Evolutionary conservation across 805 yeast genomes (phyloP).

Genomic region (Zygoascus ofunaensis): DNA sequence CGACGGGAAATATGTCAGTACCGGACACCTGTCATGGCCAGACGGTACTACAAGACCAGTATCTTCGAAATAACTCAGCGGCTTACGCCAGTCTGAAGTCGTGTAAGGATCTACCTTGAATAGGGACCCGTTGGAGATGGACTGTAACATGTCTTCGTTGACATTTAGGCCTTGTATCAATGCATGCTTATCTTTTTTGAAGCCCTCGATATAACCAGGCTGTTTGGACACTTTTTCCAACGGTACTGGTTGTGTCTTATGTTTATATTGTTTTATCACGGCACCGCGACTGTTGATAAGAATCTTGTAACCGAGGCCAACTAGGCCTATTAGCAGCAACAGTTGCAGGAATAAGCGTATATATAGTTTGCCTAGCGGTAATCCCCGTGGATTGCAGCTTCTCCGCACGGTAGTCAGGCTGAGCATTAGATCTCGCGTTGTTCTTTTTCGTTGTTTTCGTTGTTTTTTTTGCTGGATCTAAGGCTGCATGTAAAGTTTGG

Average conservation of each 20-base stretch:
- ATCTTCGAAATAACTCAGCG: not conserved
- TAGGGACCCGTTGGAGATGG: constrained; percentile 5
- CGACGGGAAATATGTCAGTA: constrained; percentile 12
- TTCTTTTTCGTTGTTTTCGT: no score
- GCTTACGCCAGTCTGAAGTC: constrained; percentile 10
- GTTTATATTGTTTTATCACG: no score
- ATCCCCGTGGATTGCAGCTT: no score
- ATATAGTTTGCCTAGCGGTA: no score
- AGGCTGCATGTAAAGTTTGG: no score
- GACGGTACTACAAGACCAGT: not conserved
- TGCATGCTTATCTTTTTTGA: constrained; percentile 1
- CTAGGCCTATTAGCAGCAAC: no score
- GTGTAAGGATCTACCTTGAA: constrained; percentile 5
- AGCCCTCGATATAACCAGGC: constrained; percentile 1
- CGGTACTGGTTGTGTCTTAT: not conserved
- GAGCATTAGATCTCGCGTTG: no score
- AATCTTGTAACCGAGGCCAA: no score
- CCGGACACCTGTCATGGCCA: constrained; percentile 2
- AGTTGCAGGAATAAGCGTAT: no score
- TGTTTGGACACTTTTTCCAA: not conserved
- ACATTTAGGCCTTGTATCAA: constrained; percentile 4
- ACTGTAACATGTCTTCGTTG: constrained; percentile 1
- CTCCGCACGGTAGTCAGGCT: no score
- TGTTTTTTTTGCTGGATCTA: no score
- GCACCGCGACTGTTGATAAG: no score